A percentile compares a stretch with the other conserved stretches of the same genome.
phyloP scores from a whole-genome alignment of 2,329 filamentous ascomycete species.

The Epichloe aotearoae region DNA sequence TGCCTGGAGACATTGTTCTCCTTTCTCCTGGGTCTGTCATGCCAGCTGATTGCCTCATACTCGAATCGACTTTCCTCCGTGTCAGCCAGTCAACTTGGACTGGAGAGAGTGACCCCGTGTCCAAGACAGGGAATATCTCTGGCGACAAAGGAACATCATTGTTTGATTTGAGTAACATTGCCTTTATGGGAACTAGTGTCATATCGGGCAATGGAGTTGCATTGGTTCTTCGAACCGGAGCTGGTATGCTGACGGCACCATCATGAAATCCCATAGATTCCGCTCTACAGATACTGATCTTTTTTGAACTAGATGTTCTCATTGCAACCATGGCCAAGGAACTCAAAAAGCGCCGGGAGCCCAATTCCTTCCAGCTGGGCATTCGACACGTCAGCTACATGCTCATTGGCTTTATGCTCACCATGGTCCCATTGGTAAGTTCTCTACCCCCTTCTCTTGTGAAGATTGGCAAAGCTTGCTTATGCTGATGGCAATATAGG shows the following conservation, averaged over 20 bases:
- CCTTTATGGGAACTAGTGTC: constrained; percentile 16
- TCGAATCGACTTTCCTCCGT: constrained; percentile 15
- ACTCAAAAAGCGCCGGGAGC: constrained; percentile 11
- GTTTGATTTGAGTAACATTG: constrained; percentile 15
- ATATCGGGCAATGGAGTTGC: constrained; percentile 15
- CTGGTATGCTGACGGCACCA: constrained; percentile 3
- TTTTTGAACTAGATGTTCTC: constrained; percentile 10
- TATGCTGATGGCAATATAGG: constrained; percentile 5
- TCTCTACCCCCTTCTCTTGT: neutral
- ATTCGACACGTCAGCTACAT: constrained; percentile 18
- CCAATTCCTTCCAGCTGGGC: constrained; percentile 16
- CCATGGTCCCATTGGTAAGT: constrained; percentile 18
- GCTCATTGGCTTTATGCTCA: constrained; percentile 16
- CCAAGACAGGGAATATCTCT: constrained; percentile 8
- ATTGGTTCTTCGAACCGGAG: constrained; percentile 14
- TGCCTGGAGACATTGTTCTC: constrained; percentile 13
- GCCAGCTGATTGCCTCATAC: constrained; percentile 16
- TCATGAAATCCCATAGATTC: too few relatives aligned
- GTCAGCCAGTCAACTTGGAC: constrained; percentile 19
- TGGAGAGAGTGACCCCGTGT: constrained; percentile 15
- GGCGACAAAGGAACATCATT: constrained; percentile 11
- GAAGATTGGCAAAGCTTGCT: neutral
- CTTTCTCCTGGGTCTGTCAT: constrained; percentile 13
- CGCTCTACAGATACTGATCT: neutral
- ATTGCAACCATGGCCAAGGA: constrained; percentile 16